Base-by-base conservation (phyloP, 805 yeast species). In the Starmerella floris region DNA sequence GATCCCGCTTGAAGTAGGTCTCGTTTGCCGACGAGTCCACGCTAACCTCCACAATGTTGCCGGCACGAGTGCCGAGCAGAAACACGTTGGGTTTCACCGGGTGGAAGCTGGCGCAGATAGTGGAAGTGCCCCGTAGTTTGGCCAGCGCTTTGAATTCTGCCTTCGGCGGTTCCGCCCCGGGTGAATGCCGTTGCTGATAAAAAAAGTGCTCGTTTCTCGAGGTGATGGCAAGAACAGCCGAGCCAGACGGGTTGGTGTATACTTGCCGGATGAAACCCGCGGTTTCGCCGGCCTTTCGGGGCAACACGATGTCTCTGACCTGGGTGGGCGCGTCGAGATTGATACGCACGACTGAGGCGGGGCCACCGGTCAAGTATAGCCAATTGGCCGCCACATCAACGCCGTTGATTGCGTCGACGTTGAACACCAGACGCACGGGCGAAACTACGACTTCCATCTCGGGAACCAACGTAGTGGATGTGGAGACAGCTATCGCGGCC, bases 291-390 rank as follows among this genome's bases (percentile, higher is more conserved):
- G 56, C 55, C 37, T 52, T 50, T 5, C 28, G 22, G 2, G 63
- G 60, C 19, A 59, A 34, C 42, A 57, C 62, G 17, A 62, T 51
- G 31, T 64, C 60, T 33, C 66, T 68, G 4, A 81, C 77, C 6
- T 65, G 65, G 28, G 78, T 74, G 1, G 91, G 91, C 39, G 67
- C 67, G 39, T 74, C 76, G 48, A 81, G 61, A 51, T 79, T 76
- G 26, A 82, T 79, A n/a, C 79, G 60, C 49, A 72, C 72, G n/a
- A 81, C 59, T 15, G 66, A 54, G 1, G 79, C 78, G 8, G 68
- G 60, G 38, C 62, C 63, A 43, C 76, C 62, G 0, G 77, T 73
- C 37, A 80, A 61, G 43, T 72, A 68, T 31, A 81, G 67, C 5
- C 71, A 60, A 51, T 80, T 79, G 45, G 67, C 65, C 20, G 68